A percentile compares a stretch with the other conserved stretches of the same genome.
phyloP scores from a whole-genome alignment of 2,329 filamentous ascomycete genomes.

The Rachicladosporium sp. region DNA sequence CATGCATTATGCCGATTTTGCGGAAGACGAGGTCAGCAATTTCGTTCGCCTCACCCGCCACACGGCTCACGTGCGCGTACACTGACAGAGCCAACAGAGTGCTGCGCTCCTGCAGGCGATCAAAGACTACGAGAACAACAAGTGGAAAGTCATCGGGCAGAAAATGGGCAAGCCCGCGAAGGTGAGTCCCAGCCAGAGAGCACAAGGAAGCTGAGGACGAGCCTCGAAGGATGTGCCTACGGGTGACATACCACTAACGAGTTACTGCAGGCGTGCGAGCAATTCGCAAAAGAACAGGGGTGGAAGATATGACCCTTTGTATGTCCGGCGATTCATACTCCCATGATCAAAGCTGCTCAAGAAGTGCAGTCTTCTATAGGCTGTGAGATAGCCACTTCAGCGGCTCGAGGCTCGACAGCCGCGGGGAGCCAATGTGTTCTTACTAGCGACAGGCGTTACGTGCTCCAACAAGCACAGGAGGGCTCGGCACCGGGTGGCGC shows the following conservation, averaged over 20 bases:
- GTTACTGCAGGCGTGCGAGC: conserved; percentile 57
- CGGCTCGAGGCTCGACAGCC: no score
- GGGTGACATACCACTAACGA: not conserved
- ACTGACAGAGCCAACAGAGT: conserved; percentile 41
- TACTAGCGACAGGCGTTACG: no score
- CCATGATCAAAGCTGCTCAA: no score
- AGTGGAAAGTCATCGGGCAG: conserved; percentile 94
- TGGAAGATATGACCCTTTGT: conserved; percentile 18
- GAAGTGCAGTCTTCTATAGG: no score
- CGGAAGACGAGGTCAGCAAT: conserved; percentile 75
- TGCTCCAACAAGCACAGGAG: no score
- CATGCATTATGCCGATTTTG: conserved; percentile 99
- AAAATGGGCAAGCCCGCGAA: conserved; percentile 98
- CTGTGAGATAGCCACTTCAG: no score
- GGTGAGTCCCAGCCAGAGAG: conserved; percentile 35
- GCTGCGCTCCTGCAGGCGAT: conserved; percentile 79
- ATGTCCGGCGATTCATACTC: no score
- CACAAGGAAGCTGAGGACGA: no score
- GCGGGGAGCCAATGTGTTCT: no score
- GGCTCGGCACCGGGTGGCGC: no score
- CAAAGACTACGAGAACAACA: conserved; percentile 96
- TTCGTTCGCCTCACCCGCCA: conserved; percentile 26
- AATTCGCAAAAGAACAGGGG: conserved; percentile 85
- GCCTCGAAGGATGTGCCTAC: no score
- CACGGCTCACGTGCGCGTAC: not conserved